Base-by-base conservation (phyloP, 2,329 filamentous ascomycete species). In the Neopestalotiopsis clavispora region DNA sequence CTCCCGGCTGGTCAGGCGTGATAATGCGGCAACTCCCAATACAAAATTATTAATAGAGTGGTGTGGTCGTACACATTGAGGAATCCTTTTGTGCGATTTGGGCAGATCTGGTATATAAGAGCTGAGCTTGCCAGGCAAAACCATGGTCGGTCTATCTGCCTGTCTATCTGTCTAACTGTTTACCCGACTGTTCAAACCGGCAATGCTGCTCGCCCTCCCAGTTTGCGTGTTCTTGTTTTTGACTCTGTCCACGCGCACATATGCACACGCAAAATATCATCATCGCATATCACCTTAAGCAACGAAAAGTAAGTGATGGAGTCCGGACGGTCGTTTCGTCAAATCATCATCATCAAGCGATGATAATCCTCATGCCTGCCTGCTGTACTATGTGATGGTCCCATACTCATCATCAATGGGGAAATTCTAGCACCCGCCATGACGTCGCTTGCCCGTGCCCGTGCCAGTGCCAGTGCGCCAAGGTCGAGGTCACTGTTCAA, bases 401-500 rank as follows among this genome's bases (percentile, higher is more conserved):
- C 42, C 20, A 28, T 45, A 40, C 62, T 65, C 62, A 65, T 65
- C 34, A 38, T 28, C 23, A 38, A 38, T 40, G 42, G 62, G 32
- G 62, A 49, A 1, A 7, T 38, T 28, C 13, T 32, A 65, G 62
- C 62, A 34, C 28, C 40, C 14, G 38, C 13, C 38, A 20, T 49
- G 34, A 65, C 45, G 62, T 49, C 40, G 42, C 42, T 7, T 57
- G 14, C 23, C 40, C 49, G n/a, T 23, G 14, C 32, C 23, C 23
- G 23, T 23, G 23, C 23, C 23, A 23, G 23, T 23, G 14, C 23
- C 40, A 60, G n/a, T 23, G 14, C 32, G 6, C 13, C 6, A 32
- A 52, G 13, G 17, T 30, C 52, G 4, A 45, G 23, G 20, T 40
- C 38, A 2, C 56, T 14, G 5, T 68, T 68, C 28, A 49, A 38